Evolutionary conservation across 2,329 filamentous ascomycete genomes (phyloP), one percentile per base, ranked within the genome.

Genomic region (Colletotrichum shisoi): DNA sequence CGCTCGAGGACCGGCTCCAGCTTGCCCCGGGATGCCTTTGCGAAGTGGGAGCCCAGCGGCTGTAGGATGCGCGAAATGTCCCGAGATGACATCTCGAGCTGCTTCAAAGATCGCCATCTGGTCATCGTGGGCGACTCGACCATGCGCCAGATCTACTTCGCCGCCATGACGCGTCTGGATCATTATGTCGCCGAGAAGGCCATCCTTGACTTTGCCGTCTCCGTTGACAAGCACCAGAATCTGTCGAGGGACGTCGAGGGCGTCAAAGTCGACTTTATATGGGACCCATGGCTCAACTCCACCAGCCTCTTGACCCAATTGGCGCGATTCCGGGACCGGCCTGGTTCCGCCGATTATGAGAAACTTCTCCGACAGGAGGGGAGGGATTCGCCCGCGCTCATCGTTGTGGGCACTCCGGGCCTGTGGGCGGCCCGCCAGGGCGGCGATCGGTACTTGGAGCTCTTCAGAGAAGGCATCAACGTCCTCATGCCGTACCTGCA

Each of bases 51-150:
- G 63, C 84, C 87, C 4, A 80, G 80, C 24, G 85, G 85, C 31
- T 90, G 88, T 75, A 83, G 85, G 67, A 79, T 89, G 72, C 82
- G 85, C 67, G 77, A 83, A 60, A 89, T 89, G 75, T 79, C 80
- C 9, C 72, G 75, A 6, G 73, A 80, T n/a, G 84, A 87, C 44
- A 80, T 89, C 13, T 75, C 78, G 19, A 75, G 77, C 52, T 91
- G 88, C 72, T 79, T 88, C 24, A 76, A 76, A 2, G 77, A 79
- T 15, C 82, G 81, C 8, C 81, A 80, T 57, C 71, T 89, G n/a
- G 79, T 88, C 17, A 87, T 90, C 70, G 80, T 84, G 31, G 88
- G 88, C 44, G 88, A 90, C 73, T 85, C 85, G 1, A 85, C 83
- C 1, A 82, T 84, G 8, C 82, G 87, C 13, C 84, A 89, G 70